A percentile compares a stretch with the other conserved stretches of the same genome.
phyloP scores from a whole-genome alignment of 2,329 filamentous ascomycete genomes.

The Colletotrichum destructivum region DNA sequence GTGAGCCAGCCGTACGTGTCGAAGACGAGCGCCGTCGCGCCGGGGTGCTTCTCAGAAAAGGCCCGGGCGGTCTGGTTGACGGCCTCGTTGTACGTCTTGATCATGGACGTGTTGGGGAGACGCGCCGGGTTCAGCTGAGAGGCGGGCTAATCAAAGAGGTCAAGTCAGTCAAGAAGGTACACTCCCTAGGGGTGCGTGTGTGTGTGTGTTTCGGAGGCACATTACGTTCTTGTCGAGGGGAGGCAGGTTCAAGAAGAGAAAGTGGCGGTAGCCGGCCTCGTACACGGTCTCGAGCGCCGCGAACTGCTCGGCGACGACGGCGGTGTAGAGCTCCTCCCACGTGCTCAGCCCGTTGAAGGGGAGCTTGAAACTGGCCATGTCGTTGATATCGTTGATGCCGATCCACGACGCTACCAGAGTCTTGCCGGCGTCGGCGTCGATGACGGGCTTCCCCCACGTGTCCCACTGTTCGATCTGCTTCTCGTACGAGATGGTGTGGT shows the following conservation, averaged over 20 bases:
- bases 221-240: slow-evolving; percentile 55
- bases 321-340: slow-evolving; percentile 25
- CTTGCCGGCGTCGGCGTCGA: slow-evolving; percentile 49
- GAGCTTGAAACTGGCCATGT: slow-evolving; percentile 47
- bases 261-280: slow-evolving; percentile 64
- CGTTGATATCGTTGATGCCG: slow-evolving; percentile 70
- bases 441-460: slow-evolving; percentile 49
- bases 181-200: background rate
- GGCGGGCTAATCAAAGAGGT: slow-evolving; percentile 5
- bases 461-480: slow-evolving; percentile 66
- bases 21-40: slow-evolving; percentile 47
- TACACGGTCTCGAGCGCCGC: slow-evolving; percentile 56
- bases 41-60: slow-evolving; percentile 50
- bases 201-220: background rate
- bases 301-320: slow-evolving; percentile 25
- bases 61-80: slow-evolving; percentile 43
- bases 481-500: slow-evolving; percentile 59
- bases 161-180: background rate
- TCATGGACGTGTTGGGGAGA: slow-evolving; percentile 24
- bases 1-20: slow-evolving; percentile 52
- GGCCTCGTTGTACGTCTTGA: slow-evolving; percentile 24
- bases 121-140: slow-evolving; percentile 3
- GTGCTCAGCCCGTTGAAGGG: background rate
- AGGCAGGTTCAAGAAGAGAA: slow-evolving; percentile 67
- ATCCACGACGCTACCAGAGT: slow-evolving; percentile 68